Conservation (phyloP, 495 filamentous ascomycete genomes). For the Talaromyces nanjingensis region DNA sequence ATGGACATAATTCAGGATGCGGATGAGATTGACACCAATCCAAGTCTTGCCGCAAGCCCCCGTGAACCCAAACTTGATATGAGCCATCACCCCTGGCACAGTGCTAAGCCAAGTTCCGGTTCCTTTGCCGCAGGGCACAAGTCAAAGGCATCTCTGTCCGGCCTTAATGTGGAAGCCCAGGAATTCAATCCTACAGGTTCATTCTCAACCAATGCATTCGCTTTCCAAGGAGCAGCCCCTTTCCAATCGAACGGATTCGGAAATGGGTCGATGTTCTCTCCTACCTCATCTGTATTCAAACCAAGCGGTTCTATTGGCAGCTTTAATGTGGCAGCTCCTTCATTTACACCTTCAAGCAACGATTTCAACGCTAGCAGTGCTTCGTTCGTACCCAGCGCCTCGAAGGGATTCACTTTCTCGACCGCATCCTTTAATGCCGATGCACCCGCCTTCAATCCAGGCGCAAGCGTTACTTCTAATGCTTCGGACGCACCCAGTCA, state of each 20-base stretch:
- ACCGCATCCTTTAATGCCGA: conserved; percentile 70
- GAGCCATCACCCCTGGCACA: conserved; percentile 34
- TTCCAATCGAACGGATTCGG: conserved; percentile 43
- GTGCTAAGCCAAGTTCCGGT: conserved; percentile 28
- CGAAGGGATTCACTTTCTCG: conserved; percentile 68
- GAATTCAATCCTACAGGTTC: conserved; percentile 72
- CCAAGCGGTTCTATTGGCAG: conserved; percentile 16
- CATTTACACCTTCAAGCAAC: conserved; percentile 55
- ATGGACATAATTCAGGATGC: conserved; percentile 44
- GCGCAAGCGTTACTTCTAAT: conserved; percentile 20
- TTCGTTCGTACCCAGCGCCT: conserved; percentile 15
- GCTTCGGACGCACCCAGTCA: conserved; percentile 18
- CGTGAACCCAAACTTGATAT: conserved; percentile 25
- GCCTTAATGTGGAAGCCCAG: conserved; percentile 78
- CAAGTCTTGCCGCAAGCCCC: conserved; percentile 65
- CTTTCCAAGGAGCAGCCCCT: conserved; percentile 45
- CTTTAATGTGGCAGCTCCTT: conserved; percentile 63
- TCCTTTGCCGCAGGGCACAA: conserved; percentile 41
- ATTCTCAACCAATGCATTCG: conserved; percentile 52
- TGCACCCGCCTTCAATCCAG: conserved; percentile 72
- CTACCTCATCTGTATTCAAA: conserved; percentile 20
- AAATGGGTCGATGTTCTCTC: conserved; percentile 14
- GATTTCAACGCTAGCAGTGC: conserved; percentile 19
- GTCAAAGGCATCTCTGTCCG: conserved; percentile 63
- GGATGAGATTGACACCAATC: conserved; percentile 71